Evolutionary conservation across 1,284 basidiomycete species (phyloP).

Genomic region (Trametes versicolor): DNA sequence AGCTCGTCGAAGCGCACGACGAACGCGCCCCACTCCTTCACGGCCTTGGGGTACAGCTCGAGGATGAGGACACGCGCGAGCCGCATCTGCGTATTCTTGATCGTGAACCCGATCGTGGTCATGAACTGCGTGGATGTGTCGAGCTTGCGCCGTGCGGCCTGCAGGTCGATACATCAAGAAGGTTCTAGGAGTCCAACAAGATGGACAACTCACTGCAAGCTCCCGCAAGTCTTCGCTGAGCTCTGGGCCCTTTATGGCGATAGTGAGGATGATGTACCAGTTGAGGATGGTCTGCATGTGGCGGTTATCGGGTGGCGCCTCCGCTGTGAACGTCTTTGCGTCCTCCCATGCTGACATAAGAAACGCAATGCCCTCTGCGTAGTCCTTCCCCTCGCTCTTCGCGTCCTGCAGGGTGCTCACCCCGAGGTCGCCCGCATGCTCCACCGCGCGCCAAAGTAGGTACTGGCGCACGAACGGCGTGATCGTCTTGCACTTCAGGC

Average conservation of each 20-base stretch:
- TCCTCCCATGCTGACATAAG: conserved; percentile 65
- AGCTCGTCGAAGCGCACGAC: conserved; percentile 50
- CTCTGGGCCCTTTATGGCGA: conserved; percentile 59
- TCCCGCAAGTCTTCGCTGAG: conserved; percentile 58
- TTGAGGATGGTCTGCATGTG: conserved; percentile 65
- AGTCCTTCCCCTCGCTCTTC: conserved; percentile 52
- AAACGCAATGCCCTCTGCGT: conserved; percentile 68
- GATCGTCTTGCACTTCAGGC: conserved; percentile 52
- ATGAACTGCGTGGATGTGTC: conserved; percentile 60
- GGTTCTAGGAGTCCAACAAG: background rate
- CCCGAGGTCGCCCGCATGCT: conserved; percentile 65
- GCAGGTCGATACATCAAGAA: background rate
- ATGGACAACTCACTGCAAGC: conserved; percentile 52
- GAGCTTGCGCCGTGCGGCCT: conserved; percentile 56
- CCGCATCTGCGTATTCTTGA: conserved; percentile 59
- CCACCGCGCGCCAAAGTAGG: conserved; percentile 65
- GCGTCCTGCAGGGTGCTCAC: conserved; percentile 57
- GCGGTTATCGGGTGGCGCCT: conserved; percentile 68
- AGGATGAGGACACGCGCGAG: conserved; percentile 59
- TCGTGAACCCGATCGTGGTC: conserved; percentile 52
- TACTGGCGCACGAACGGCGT: conserved; percentile 48
- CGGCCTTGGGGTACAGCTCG: conserved; percentile 51
- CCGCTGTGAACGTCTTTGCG: conserved; percentile 59
- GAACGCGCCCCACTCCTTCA: conserved; percentile 55
- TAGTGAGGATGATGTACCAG: conserved; percentile 64